Evolutionary conservation across 805 yeast genomes (phyloP), one percentile per base, ranked within the genome.

Genomic region (Lipomyces starkeyi): DNA sequence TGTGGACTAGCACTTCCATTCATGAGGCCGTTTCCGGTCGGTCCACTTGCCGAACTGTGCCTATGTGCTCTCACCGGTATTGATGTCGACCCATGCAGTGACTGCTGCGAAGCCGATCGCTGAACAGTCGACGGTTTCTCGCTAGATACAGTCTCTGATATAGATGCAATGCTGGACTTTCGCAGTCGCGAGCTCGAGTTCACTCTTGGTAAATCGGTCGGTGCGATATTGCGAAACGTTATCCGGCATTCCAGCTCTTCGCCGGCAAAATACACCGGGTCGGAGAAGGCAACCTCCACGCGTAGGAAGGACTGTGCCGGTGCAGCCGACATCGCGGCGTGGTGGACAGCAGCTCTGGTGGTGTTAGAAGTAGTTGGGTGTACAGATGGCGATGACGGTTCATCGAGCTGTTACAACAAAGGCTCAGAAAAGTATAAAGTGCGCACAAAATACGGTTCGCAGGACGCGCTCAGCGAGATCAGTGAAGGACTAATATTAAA

Each of bases 261-360:
- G 32, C 83, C 83, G 1, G 82, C 81, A 70, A 80, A 81, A 13
- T 79, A 78, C 49, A 78, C 76, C 14, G 80, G 78, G 47, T 74
- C 73, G 58, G 80, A 81, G 62, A 81, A 76, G 40, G 75, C 73
- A 7, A 79, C 82, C 58, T 78, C 82, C 37, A 80, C 80, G 37
- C 67, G 61, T 47, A 70, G 59, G 49, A 62, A 32, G 27, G 72
- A 69, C 49, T 61, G 65, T 49, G 68, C 56, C 59, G 67, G 56
- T 32, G 67, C 59, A n/a, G 57, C 70, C 60, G 58, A 61, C 66
- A 59, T 59, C 25, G 59, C 40, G 54, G 22, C 49, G 20, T 43
- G 49, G 49, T 43, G 49, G 53, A 58, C 11, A 32, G 53, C 29
- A n/a, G 20, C 49, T 17, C 49, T 43, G 22, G 49, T 43, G 49